These are phyloP conservation scores for Rhynchosporium secalis DNA, from an alignment of 2,329 filamentous ascomycete genomes.

Conservation along the genomic window DNA sequence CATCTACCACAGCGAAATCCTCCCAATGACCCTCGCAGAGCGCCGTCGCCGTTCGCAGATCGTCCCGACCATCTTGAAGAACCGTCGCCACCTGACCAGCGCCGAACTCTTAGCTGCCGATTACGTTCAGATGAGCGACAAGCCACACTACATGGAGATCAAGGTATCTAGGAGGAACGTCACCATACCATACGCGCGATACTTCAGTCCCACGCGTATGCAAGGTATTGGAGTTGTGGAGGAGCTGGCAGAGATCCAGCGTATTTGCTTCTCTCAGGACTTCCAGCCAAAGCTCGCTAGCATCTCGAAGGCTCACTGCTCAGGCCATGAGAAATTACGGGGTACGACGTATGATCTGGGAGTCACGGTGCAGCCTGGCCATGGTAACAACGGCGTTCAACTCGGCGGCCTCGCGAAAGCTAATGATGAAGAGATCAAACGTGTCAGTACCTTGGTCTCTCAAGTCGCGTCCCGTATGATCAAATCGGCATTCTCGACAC, in stretches of 20 bases:
- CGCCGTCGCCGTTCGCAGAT: slow-evolving; percentile 3
- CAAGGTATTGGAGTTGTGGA: not conserved
- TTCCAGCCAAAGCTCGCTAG: slow-evolving; percentile 4
- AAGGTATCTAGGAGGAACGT: not conserved
- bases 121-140: slow-evolving; percentile 10
- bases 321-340: not conserved
- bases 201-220: not conserved
- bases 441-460: not conserved
- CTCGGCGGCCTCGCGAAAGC: slow-evolving; percentile 6
- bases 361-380: not conserved
- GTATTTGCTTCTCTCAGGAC: not conserved
- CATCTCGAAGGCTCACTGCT: not conserved
- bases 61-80: not conserved
- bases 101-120: not conserved
- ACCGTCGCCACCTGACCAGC: not conserved
- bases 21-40: not conserved
- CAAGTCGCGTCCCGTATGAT: not conserved
- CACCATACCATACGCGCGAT: not conserved
- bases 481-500: not conserved
- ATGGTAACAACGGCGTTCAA: slow-evolving; percentile 3
- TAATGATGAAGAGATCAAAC: not conserved
- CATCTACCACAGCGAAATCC: slow-evolving; percentile 6
- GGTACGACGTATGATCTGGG: slow-evolving; percentile 3
- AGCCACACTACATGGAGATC: slow-evolving; percentile 7
- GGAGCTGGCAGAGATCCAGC: slow-evolving; percentile 1